Evolutionary conservation across 352 stramenopile genomes (phyloP), one percentile per base, ranked within the genome.

Genomic region (Pythium monospermum): DNA sequence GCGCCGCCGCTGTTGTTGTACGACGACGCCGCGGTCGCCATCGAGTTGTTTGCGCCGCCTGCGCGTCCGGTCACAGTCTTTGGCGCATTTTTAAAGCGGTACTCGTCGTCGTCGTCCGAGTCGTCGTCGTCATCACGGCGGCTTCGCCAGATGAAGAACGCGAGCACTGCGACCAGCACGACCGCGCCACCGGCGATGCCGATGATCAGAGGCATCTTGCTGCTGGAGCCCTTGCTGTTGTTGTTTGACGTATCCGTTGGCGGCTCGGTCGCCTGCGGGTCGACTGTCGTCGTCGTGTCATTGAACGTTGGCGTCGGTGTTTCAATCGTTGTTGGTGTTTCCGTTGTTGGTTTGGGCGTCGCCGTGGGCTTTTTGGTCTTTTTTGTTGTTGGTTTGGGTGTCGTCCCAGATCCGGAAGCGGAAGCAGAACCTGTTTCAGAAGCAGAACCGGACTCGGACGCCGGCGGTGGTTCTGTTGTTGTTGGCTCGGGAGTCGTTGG

Each of bases 91-190:
- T 68, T 68, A 44, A 64, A 64, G 3, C 49, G 49, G 52, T 54
- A 60, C n/a, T 57, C 30, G 16, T 69, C 64, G 10, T 86, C 77
- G 39, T 83, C 68, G 44, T 85, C 74, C 53, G 71, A 84, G 53
- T 86, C 72, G 8, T 84, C 75, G 38, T 76, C 66, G 21, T 85
- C 75, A 31, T 82, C 74, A 27, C 69, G 61, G 11, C 68, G 65
- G 47, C 70, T 68, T 49, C 77, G 83, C 69, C 69, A 87, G 26
- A 84, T 52, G 22, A 84, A 73, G 53, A 89, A 82, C 15, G 49
- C 77, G 21, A 77, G 56, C 10, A 80, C 61, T 12, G 73, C 75
- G 19, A 83, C 53, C 16, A 79, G 69, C 8, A 69, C 60, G 6
- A 64, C 53, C 6, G 60, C 66, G 19, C 64, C 73, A 22, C 36